These are phyloP conservation scores for Boletus tylopilopsis DNA, from an alignment of 768 basidiomycete genomes.

Conservation along the genomic window DNA sequence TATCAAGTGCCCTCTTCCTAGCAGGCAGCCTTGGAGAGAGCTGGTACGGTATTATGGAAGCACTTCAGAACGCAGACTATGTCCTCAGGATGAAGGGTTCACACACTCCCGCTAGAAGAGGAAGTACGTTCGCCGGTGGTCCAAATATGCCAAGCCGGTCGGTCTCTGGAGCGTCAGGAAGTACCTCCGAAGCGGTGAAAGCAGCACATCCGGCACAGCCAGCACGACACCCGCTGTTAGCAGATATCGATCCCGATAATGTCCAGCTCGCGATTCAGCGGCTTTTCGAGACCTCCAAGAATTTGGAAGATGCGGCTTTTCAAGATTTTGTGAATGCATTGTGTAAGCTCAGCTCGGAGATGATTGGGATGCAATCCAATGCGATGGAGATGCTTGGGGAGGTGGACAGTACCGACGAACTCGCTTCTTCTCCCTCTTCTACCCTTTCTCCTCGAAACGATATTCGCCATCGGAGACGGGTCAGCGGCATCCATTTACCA, in stretches of 20 bases:
- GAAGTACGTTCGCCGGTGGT: constrained; percentile 33
- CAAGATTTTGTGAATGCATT: constrained; percentile 71
- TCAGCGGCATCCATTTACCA: constrained; percentile 87
- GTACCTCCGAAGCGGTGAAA: constrained; percentile 14
- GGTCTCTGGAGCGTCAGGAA: constrained; percentile 29
- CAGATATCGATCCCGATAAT: constrained; percentile 72
- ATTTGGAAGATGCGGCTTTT: constrained; percentile 81
- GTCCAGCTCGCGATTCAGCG: constrained; percentile 73
- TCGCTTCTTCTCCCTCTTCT: constrained; percentile 32
- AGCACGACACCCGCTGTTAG: constrained; percentile 56
- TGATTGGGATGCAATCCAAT: constrained; percentile 84
- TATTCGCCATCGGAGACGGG: constrained; percentile 58
- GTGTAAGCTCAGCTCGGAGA: constrained; percentile 84
- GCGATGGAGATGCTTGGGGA: constrained; percentile 22
- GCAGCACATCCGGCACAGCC: constrained; percentile 21
- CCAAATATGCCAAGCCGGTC: constrained; percentile 36
- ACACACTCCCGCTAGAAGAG: constrained; percentile 30
- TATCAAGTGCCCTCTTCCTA: constrained; percentile 74
- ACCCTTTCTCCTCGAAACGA: constrained; percentile 40
- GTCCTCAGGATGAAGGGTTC: constrained; percentile 67
- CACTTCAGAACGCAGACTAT: constrained; percentile 92
- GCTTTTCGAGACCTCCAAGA: constrained; percentile 83
- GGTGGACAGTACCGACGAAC: constrained; percentile 32
- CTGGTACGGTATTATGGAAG: constrained; percentile 90
- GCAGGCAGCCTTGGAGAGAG: constrained; percentile 84